Evolutionary conservation across 495 filamentous ascomycete genomes (phyloP), one percentile per base, ranked within the genome.

Genomic region (Aspergillus diversus): DNA sequence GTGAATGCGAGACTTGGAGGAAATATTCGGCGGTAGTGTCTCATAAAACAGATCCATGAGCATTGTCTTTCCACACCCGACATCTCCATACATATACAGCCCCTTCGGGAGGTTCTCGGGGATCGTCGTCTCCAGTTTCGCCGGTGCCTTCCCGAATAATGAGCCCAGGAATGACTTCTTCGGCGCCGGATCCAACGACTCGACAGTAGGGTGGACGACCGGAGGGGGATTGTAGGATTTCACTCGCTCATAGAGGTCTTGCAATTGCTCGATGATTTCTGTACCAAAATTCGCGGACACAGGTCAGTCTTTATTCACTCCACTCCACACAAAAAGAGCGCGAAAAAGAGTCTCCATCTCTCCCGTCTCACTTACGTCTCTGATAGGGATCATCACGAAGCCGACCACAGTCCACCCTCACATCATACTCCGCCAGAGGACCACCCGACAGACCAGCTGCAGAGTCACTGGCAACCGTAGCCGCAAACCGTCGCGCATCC

Each of bases 1-100:
- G 80, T 99, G 95, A 66, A 98, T 97, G 15, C 95, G 84, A n/a
- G 90, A 96, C 81, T 96, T 97, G 46, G 86, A 84, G 60, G 77
- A 84, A 64, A 99, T 92, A 67, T 90, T 88, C 13, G 79, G 69
- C 5, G 95, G 95, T 55, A 99, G 78, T 1, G 94, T 97, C 58
- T 98, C 92, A 78, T 92, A 97, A 77, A 99, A 98, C 69, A 99
- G 81, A 71, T 99, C 96, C 95, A 99, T 98, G 65, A 99, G 80
- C 96, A 99, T 99, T 1, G 96, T 98, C 83, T 99, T 99, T 49
- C 96, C 96, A 69, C 92, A 94, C 27, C 96, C 96, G 9, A 99
- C 96, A 74, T 98, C 95, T 17, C 96, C 96, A 70, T 91, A 98
- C 79, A 99, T 89, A 70, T 98, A 98, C 42, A 98, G 73, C 0